Evolutionary conservation across 768 basidiomycete genomes (phyloP), one percentile per base, ranked within the genome.

Genomic region (Suillus decipiens): DNA sequence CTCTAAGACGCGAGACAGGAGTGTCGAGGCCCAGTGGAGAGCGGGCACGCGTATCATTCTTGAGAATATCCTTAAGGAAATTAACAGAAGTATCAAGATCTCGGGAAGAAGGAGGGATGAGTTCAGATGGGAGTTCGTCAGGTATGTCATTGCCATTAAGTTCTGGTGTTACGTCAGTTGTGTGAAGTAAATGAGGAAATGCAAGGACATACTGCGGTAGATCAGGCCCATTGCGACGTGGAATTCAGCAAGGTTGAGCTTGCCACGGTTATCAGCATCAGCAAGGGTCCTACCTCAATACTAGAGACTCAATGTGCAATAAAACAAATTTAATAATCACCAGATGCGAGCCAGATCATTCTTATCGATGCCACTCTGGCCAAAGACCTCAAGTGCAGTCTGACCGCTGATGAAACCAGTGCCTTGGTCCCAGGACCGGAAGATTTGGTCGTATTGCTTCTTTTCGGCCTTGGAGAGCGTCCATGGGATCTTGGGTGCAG

Each of bases 161-260:
- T 50, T 86, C 96, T 99, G 48, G 37, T 45, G 22, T 61, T 31
- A 17, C 3, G 28, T 14, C 5, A 61, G 22, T 48, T n/a, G 19
- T 47, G 57, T 37, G 34, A 62, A 57, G 59, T 14, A 37, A 7
- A 61, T 10, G 7, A 12, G 43, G 5, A 28, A 19, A 60, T 62
- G 24, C 31, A 61, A 33, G 24, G 59, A 85, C 92, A 69, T 78
- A 98, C 96, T 84, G 72, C 97, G 89, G 77, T 95, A 98, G 71
- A 99, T 99, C 61, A 99, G 80, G 59, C 93, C 95, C 96, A 99
- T 99, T 0, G 97, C 97, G 63, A 98, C 92, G 73, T 99, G 95
- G 74, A 99, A 99, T 73, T 99, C 97, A 15, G 93, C 90, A 33
- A 96, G 80, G 68, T 97, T 98, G 55, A 99, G 85, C 75, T 95